Conservation (phyloP, 2,329 filamentous ascomycete genomes). For the Orbilia brochopaga region DNA sequence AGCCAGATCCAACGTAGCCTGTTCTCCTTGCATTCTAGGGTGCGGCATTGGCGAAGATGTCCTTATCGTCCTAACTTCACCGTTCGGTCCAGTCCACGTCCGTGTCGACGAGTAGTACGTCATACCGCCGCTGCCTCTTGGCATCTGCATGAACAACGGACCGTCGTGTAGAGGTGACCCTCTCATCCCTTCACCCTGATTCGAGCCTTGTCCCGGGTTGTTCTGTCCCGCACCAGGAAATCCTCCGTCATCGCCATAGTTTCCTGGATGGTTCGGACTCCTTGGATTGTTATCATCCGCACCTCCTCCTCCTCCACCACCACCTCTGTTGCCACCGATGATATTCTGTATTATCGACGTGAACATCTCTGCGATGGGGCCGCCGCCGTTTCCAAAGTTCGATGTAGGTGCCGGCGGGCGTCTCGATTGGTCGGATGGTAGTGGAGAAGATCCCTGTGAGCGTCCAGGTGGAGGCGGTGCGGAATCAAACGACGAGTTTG, state of each 20-base stretch:
- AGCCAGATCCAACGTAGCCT: slow-evolving; percentile 22
- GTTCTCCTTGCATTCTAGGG: slow-evolving; percentile 11
- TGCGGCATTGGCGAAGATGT: slow-evolving; percentile 45
- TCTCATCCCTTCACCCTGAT: slow-evolving; percentile 18
- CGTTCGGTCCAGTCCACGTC: slow-evolving; percentile 42
- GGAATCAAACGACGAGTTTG: slow-evolving; percentile 25
- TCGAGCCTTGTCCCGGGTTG: slow-evolving; percentile 34
- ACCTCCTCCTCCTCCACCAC: too few species aligned
- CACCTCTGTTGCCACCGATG: slow-evolving; percentile 17
- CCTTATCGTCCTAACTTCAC: slow-evolving; percentile 39
- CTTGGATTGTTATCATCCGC: slow-evolving; percentile 18
- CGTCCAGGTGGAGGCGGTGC: slow-evolving; percentile 12
- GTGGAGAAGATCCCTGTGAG: slow-evolving; percentile 12
- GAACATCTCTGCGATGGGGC: slow-evolving; percentile 43
- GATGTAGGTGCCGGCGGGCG: slow-evolving; percentile 27
- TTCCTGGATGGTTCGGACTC: slow-evolving; percentile 5
- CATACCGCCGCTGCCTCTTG: slow-evolving; percentile 28
- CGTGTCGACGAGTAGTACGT: slow-evolving; percentile 46
- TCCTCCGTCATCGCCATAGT: slow-evolving; percentile 12
- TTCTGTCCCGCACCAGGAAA: slow-evolving; percentile 29
- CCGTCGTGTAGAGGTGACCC: slow-evolving; percentile 22
- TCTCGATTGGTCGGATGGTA: slow-evolving; percentile 17
- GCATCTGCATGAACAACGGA: slow-evolving; percentile 40
- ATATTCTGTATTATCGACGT: slow-evolving; percentile 50
- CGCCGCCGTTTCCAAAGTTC: slow-evolving; percentile 32